phyloP scores from a whole-genome alignment of 345 rosid genomes.

The Microcos paniculata region DNA sequence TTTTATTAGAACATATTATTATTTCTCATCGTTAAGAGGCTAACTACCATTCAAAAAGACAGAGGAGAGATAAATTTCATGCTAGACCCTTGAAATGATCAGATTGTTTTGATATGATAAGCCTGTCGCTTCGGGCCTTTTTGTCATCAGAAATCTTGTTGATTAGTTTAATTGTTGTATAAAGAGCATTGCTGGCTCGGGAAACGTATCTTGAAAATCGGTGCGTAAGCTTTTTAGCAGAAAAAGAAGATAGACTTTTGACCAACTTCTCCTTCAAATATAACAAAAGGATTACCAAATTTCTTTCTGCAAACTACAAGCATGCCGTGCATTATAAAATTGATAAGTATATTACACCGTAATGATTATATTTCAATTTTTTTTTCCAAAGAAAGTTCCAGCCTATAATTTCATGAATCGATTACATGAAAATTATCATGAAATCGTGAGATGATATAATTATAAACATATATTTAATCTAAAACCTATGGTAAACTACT shows the following conservation, averaged over 20 bases:
- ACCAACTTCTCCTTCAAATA: constrained; percentile 12
- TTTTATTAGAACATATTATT: neutral
- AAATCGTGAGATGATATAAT: too few relatives aligned
- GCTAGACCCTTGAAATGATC: neutral
- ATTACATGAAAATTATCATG: too few relatives aligned
- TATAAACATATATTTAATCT: too few relatives aligned
- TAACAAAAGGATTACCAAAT: neutral
- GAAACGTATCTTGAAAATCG: constrained; percentile 30
- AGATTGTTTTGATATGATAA: neutral
- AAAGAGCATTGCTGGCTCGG: constrained; percentile 10
- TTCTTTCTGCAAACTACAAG: constrained; percentile 1
- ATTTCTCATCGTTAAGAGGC: neutral
- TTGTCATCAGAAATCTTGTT: neutral
- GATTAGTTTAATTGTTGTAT: constrained; percentile 2
- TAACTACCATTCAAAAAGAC: constrained; percentile 17
- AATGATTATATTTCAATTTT: too few relatives aligned
- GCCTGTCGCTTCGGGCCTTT: neutral
- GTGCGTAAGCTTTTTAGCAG: constrained; percentile 28
- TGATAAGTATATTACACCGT: too few relatives aligned
- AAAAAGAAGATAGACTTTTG: constrained; percentile 41
- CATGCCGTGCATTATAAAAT: constrained; percentile 21
- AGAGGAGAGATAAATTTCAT: neutral
- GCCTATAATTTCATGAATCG: too few relatives aligned
- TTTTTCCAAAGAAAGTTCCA: too few relatives aligned
- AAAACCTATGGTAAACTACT: too few relatives aligned